Evolutionary conservation across 345 rosid species (phyloP), one percentile per base, ranked within the genome.

Genomic region (Salix arbutifolia): DNA sequence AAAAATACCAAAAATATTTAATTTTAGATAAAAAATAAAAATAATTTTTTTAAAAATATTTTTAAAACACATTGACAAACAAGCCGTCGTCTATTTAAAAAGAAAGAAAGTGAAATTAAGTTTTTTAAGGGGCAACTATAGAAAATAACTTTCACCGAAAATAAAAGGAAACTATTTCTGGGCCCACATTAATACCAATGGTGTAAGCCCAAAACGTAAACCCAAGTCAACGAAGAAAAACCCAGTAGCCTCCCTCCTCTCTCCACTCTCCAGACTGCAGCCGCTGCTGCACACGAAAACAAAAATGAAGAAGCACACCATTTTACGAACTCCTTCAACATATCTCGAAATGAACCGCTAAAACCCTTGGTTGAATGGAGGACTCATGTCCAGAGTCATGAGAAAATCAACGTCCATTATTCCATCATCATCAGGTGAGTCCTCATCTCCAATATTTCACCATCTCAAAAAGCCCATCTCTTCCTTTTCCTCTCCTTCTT

Each of bases 301-400:
- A 25, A 19, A n/a, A 25, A 25, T 8, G 25, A 60, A 60, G 21
- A 60, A 28, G 14, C 35, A 46, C 50, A 13, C 50, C 18, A 14
- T 46, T 46, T 46, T 46, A 16, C 50, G 13, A 12, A 13, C 30
- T 13, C 67, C 67, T 5, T 64, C 6, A 6, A 9, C 50, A 1
- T 5, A 46, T 46, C 50, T 46, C 50, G 17, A 4, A 46, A 46
- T 46, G 33, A 13, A n/a, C 33, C 38, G 4, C 38, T 26, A 64
- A 10, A 9, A 25, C 13, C 28, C 53, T 53, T 52, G 58, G 46
- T 53, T 65, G 67, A 40, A 70, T 70, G 79, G 73, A 71, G 69
- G 79, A 61, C 13, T 65, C 72, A 64, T 67, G 68, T 64, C 83
- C 74, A 56, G 81, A 77, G 31, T 64, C 37, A 77, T 56, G 89